phyloP scores from a whole-genome alignment of 331 rosid genomes.

The Pyracantha coccinea region DNA sequence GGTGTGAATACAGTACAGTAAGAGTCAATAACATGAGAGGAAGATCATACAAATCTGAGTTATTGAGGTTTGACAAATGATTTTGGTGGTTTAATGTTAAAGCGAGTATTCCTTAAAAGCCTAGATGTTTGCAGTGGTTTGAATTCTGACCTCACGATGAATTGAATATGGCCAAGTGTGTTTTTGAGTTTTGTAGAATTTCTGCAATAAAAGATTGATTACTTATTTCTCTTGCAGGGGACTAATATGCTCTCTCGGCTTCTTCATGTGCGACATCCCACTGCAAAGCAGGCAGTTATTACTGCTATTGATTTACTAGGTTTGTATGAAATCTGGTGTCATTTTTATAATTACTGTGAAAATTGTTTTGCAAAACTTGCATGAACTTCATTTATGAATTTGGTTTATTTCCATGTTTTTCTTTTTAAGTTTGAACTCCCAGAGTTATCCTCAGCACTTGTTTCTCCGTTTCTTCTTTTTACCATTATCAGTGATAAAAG shows the following conservation, averaged over 20 bases:
- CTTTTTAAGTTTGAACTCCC: no score
- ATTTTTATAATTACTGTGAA: background rate
- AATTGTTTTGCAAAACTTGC: background rate
- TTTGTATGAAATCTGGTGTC: constrained; percentile 20
- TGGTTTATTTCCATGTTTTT: background rate
- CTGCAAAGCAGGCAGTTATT: constrained; percentile 94
- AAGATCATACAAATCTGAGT: background rate
- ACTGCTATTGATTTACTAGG: constrained; percentile 97
- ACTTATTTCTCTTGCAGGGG: constrained; percentile 45
- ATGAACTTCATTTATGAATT: background rate
- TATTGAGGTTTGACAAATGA: background rate
- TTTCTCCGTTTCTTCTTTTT: no score
- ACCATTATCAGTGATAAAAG: no score
- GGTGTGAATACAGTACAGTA: background rate
- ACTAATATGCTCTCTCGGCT: constrained; percentile 93
- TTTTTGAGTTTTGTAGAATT: background rate
- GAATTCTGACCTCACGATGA: background rate
- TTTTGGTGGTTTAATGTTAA: background rate
- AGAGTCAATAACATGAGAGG: background rate
- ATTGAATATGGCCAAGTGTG: background rate
- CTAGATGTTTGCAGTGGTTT: background rate
- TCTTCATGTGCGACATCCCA: constrained; percentile 86
- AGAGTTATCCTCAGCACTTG: no score
- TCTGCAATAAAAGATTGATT: background rate
- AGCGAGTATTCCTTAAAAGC: background rate